Evolutionary conservation across 352 stramenopile species (phyloP), one percentile per base, ranked within the genome.

Genomic region (Phytophthora pisi): DNA sequence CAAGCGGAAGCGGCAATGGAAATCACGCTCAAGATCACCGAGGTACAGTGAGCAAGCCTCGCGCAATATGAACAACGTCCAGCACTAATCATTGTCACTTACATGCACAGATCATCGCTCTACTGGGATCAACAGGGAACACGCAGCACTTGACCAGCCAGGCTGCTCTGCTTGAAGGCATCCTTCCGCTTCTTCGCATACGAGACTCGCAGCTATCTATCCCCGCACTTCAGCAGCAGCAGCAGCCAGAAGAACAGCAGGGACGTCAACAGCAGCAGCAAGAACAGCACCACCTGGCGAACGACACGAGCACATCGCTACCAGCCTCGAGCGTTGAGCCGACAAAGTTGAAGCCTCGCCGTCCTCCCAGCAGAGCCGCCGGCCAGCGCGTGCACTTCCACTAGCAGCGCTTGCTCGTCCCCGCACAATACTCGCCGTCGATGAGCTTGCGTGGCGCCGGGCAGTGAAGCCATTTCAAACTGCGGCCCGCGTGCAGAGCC

Each of bases 391-490:
- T 61, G 23, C 57, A 43, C 24, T 67, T 67, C 52, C 40, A 64
- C 45, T 66, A 61, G n/a, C 18, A 24, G 3, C 16, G 40, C 40
- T 23, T 10, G 40, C 36, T 43, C 36, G n/a, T 20, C 20, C 20
- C 20, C 20, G 36, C 11, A 13, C 31, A 38, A n/a, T n/a, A 43
- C 11, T 43, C 47, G 23, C n/a, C 16, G 13, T 40, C 28, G 23
- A 53, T 43, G 23, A 49, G n/a, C 45, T 47, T 47, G 24, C 54
- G 38, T 61, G 23, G 38, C 52, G 53, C 0, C 34, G 11, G 20
- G 45, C 40, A 70, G 51, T 61, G 70, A 68, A 77, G 65, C 70
- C 70, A 77, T 74, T 67, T 71, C 23, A 62, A 47, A 75, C 55
- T 38, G 4, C 36, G 8, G 18, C 7, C 5, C 18, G 8, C 43